Conservation (phyloP, 73 alveolate genomes). For the Diophrys appendiculata region DNA sequence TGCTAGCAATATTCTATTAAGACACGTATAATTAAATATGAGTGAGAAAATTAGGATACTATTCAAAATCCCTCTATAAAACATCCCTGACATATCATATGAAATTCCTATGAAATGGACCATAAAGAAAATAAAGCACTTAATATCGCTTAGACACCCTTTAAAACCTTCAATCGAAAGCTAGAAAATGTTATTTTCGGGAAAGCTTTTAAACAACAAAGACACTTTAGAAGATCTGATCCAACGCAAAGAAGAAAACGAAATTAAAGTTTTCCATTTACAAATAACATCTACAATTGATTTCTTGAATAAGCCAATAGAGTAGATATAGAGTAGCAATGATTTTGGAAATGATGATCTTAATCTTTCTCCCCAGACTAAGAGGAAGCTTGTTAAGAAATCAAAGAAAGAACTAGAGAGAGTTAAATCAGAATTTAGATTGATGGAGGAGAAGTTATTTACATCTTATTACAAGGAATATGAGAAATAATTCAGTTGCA, state of each 20-base stretch:
- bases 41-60: background rate
- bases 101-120: background rate
- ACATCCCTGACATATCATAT: background rate
- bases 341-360: too few relatives aligned
- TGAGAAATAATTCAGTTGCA: background rate
- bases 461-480: background rate
- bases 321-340: too few relatives aligned
- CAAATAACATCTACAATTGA: background rate
- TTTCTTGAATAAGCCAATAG: background rate
- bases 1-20: background rate
- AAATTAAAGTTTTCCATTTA: background rate
- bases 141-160: background rate
- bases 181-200: background rate
- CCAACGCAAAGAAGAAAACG: background rate
- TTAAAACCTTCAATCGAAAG: background rate
- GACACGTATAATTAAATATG: constrained; percentile 1
- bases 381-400: too few relatives aligned
- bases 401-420: background rate
- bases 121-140: background rate
- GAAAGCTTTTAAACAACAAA: background rate
- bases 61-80: background rate
- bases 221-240: background rate
- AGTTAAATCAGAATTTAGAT: background rate
- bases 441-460: background rate
- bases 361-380: too few relatives aligned